These are phyloP conservation scores for Eugenia klotzschiana DNA, from an alignment of 441 rosid species.

Conservation along the genomic window DNA sequence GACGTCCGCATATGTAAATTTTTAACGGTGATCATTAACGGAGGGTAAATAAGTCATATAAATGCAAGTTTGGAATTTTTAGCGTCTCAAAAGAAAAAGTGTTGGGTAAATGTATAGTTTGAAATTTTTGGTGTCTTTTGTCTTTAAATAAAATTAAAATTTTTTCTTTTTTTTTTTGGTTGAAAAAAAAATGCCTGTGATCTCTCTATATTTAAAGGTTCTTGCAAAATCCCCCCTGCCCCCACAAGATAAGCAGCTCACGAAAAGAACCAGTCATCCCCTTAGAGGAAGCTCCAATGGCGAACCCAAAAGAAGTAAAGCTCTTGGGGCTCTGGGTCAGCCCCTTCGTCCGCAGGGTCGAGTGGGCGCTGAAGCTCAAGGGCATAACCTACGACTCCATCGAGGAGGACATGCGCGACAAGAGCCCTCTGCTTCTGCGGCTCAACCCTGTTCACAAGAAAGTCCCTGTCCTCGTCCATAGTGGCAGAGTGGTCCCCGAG, in stretches of 20 bases:
- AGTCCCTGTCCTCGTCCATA: slow-evolving; percentile 22
- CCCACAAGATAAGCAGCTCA: neutral
- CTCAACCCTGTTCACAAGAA: slow-evolving; percentile 12
- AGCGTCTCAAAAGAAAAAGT: too few species aligned
- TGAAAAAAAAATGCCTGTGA: neutral
- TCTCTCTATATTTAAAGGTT: neutral
- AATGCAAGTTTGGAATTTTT: too few species aligned
- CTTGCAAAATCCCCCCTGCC: neutral
- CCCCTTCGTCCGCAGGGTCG: slow-evolving; percentile 10
- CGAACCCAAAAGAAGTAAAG: slow-evolving; percentile 3
- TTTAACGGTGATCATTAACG: too few species aligned
- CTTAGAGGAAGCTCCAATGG: neutral
- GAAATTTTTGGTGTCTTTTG: too few species aligned
- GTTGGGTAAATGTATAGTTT: too few species aligned
- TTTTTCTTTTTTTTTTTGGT: too few species aligned
- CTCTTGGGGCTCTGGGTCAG: slow-evolving; percentile 22
- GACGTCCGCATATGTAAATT: too few species aligned
- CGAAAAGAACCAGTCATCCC: neutral
- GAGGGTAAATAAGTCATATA: too few species aligned
- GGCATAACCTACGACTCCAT: slow-evolving; percentile 16
- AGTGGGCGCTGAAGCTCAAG: slow-evolving; percentile 25
- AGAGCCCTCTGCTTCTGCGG: slow-evolving; percentile 14
- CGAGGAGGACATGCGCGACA: slow-evolving; percentile 17
- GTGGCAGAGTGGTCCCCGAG: slow-evolving; percentile 6
- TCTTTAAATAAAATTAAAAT: too few species aligned